Evolutionary conservation across 2,329 filamentous ascomycete species (phyloP).

Genomic region (Talaromyces sp.): DNA sequence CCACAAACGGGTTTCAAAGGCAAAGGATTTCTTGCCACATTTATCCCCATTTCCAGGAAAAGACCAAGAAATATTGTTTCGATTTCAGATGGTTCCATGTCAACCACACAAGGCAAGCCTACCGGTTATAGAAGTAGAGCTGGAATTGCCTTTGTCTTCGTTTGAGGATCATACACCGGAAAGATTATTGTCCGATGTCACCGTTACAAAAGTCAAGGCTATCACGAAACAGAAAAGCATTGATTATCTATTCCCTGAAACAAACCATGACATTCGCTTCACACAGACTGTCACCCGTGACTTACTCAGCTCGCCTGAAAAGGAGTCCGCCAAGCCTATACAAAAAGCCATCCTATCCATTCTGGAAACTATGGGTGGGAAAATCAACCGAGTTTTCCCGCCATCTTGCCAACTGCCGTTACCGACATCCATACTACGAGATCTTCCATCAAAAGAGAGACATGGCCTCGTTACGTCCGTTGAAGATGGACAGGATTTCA

Average conservation of each 20-base stretch:
- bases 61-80: constrained; percentile 17
- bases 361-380: constrained; percentile 10
- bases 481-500: constrained; percentile 5
- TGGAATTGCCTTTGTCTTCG: constrained; percentile 4
- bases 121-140: constrained; percentile 31
- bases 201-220: constrained; percentile 25
- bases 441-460: not conserved
- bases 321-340: constrained; percentile 13
- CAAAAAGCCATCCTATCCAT: constrained; percentile 15
- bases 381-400: constrained; percentile 18
- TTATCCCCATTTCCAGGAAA: constrained; percentile 17
- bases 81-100: constrained; percentile 31
- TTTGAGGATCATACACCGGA: not conserved
- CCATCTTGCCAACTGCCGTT: constrained; percentile 26
- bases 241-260: constrained; percentile 37
- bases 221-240: constrained; percentile 26
- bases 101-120: constrained; percentile 16
- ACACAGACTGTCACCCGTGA: constrained; percentile 28
- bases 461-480: not conserved
- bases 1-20: constrained; percentile 27
- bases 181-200: constrained; percentile 9
- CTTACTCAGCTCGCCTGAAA: constrained; percentile 16
- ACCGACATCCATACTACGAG: constrained; percentile 15
- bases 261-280: constrained; percentile 34
- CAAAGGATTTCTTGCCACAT: constrained; percentile 25